Conservation (phyloP, 805 yeast genomes). For the Candida palmyrensis region DNA sequence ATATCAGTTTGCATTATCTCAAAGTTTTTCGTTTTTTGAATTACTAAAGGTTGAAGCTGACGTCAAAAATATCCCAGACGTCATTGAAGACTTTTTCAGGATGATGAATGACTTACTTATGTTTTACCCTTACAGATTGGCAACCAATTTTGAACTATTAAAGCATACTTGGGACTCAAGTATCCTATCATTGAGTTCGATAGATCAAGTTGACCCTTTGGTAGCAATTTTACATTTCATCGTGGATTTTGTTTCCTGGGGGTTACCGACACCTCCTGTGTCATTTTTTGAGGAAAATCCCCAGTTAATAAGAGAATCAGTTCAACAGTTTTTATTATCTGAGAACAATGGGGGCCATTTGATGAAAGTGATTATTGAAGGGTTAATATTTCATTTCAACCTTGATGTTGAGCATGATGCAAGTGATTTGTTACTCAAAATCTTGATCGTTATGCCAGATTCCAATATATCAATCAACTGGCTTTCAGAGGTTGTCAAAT, state of each 20-base stretch:
- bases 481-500: slow-evolving; percentile 51
- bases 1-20: slow-evolving; percentile 71
- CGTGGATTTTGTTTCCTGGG: slow-evolving; percentile 83
- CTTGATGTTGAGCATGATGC: slow-evolving; percentile 68
- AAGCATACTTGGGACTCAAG: slow-evolving; percentile 55
- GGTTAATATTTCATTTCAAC: slow-evolving; percentile 69
- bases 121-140: slow-evolving; percentile 59
- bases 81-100: slow-evolving; percentile 81
- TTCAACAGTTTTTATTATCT: slow-evolving; percentile 38
- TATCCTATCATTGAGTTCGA: slow-evolving; percentile 41
- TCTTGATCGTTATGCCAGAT: slow-evolving; percentile 48
- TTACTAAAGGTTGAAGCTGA: slow-evolving; percentile 27
- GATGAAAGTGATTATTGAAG: slow-evolving; percentile 49
- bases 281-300: slow-evolving; percentile 58
- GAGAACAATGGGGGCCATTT: slow-evolving; percentile 55
- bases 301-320: slow-evolving; percentile 45
- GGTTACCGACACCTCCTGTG: slow-evolving; percentile 73
- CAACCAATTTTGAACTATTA: slow-evolving; percentile 41
- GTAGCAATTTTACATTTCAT: slow-evolving; percentile 67
- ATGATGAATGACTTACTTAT: slow-evolving; percentile 73
- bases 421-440: slow-evolving; percentile 64
- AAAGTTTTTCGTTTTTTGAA: slow-evolving; percentile 52
- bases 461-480: slow-evolving; percentile 46
- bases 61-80: slow-evolving; percentile 50
- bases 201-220: slow-evolving; percentile 70